Conservation (phyloP, 345 rosid genomes). For the Iberis pinnata region DNA sequence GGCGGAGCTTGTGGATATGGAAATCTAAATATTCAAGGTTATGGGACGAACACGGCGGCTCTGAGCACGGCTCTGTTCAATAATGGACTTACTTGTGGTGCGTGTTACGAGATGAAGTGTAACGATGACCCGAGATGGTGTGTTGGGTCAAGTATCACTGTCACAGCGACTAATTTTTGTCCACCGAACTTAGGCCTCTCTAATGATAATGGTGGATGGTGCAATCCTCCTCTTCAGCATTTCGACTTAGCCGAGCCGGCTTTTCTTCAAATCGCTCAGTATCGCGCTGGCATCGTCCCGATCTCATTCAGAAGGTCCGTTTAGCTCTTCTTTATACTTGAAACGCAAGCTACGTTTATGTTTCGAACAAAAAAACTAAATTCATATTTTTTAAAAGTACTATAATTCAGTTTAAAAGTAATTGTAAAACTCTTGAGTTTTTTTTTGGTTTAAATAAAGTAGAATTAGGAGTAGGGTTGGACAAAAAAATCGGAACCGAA, state of each 20-base stretch:
- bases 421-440: no score
- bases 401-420: no score
- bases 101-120: constrained; percentile 72
- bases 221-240: constrained; percentile 96
- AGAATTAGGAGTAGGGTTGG: no score
- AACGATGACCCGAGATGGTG: constrained; percentile 63
- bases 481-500: no score
- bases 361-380: background rate
- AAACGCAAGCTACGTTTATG: background rate
- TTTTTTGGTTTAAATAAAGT: no score
- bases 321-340: background rate
- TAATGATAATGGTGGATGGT: constrained; percentile 94
- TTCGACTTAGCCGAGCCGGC: constrained; percentile 96
- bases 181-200: constrained; percentile 71
- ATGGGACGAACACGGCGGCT: constrained; percentile 75
- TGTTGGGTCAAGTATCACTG: constrained; percentile 51
- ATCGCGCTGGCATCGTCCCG: constrained; percentile 91
- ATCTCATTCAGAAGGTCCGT: constrained; percentile 72
- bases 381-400: background rate
- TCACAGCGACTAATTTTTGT: constrained; percentile 82
- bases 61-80: constrained; percentile 73
- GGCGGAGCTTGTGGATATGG: constrained; percentile 89
- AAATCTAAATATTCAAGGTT: constrained; percentile 61
- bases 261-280: constrained; percentile 86
- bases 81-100: constrained; percentile 68